Percentiles rank a stretch among this genome's conserved stretches.
Evolutionary conservation across 1,284 basidiomycete species (phyloP).

Genomic region (Naganishia cerealis): DNA sequence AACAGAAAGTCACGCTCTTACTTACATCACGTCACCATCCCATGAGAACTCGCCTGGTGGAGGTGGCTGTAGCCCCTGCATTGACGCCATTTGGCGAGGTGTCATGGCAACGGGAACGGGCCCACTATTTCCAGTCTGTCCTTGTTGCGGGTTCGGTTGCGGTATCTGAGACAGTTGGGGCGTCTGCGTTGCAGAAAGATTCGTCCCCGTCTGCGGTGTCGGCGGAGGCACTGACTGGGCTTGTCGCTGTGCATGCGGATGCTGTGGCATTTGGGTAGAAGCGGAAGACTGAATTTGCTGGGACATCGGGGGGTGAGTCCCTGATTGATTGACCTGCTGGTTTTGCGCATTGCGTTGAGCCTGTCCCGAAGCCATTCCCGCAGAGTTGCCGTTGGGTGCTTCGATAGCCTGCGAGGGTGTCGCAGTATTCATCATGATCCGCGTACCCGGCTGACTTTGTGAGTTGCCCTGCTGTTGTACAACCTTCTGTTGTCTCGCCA

Average conservation of each 20-base stretch:
- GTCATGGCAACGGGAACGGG: constrained; percentile 30
- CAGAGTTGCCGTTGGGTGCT: constrained; percentile 29
- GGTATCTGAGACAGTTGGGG: constrained; percentile 33
- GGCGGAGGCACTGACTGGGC: constrained; percentile 24
- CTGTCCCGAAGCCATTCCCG: constrained; percentile 3
- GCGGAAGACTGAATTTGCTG: constrained; percentile 37
- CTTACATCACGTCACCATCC: constrained; percentile 48
- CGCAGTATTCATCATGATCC: constrained; percentile 38
- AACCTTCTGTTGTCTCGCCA: constrained; percentile 11
- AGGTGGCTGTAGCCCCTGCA: constrained; percentile 30
- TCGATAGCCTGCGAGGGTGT: constrained; percentile 21
- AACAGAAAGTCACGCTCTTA: constrained; percentile 8
- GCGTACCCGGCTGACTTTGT: constrained; percentile 35
- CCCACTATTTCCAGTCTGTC: background rate
- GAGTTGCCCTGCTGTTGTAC: constrained; percentile 35
- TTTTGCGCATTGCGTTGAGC: constrained; percentile 28
- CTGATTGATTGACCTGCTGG: constrained; percentile 33
- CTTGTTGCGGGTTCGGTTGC: constrained; percentile 32
- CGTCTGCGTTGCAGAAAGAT: constrained; percentile 20
- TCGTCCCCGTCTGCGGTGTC: background rate
- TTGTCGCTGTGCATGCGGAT: constrained; percentile 35
- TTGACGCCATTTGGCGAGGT: constrained; percentile 38
- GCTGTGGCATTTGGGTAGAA: constrained; percentile 33
- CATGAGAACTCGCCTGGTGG: constrained; percentile 27
- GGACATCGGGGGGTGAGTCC: constrained; percentile 30